A percentile compares a stretch with the other conserved stretches of the same genome.
Conservation (phyloP, 2,329 filamentous ascomycete genomes). For the Fusarium tupiense region DNA sequence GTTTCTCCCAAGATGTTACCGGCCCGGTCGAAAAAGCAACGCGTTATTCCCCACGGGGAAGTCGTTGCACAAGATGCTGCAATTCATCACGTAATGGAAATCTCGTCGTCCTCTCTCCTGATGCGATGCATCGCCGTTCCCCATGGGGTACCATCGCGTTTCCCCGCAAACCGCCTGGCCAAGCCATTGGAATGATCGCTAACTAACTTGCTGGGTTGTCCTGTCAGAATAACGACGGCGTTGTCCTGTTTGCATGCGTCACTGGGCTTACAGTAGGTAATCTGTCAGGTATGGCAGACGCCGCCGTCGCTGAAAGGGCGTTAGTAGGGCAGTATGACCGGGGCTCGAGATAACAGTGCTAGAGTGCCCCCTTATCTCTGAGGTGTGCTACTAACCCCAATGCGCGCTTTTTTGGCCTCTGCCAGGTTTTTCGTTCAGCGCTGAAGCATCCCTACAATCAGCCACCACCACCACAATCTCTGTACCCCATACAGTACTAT, state of each 20-base stretch:
- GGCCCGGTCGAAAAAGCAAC: conserved; percentile 18
- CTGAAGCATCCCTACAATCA: conserved; percentile 1
- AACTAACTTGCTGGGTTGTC: not conserved
- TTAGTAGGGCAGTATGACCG: conserved; percentile 5
- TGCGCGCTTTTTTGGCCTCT: conserved; percentile 22
- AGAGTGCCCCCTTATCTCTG: conserved; percentile 6
- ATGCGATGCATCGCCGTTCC: conserved; percentile 15
- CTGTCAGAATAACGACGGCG: not conserved
- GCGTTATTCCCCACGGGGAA: conserved; percentile 28
- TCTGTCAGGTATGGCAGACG: not conserved
- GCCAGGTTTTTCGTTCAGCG: conserved; percentile 19
- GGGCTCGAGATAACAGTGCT: conserved; percentile 32
- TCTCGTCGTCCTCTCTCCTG: not conserved
- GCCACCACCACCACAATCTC: not conserved
- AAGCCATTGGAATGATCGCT: not conserved
- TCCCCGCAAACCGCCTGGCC: conserved; percentile 25
- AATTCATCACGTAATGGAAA: conserved; percentile 37
- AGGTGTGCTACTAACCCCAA: conserved; percentile 3
- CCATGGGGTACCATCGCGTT: conserved; percentile 25
- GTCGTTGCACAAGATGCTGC: not conserved
- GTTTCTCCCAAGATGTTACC: not conserved
- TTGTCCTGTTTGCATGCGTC: not conserved
- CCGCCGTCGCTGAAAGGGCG: not conserved
- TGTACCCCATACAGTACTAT: conserved; percentile 26
- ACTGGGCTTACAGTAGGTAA: not conserved